These are phyloP conservation scores for Wickerhamiella qilinensis DNA, from an alignment of 805 yeast genomes.

Conservation along the genomic window DNA sequence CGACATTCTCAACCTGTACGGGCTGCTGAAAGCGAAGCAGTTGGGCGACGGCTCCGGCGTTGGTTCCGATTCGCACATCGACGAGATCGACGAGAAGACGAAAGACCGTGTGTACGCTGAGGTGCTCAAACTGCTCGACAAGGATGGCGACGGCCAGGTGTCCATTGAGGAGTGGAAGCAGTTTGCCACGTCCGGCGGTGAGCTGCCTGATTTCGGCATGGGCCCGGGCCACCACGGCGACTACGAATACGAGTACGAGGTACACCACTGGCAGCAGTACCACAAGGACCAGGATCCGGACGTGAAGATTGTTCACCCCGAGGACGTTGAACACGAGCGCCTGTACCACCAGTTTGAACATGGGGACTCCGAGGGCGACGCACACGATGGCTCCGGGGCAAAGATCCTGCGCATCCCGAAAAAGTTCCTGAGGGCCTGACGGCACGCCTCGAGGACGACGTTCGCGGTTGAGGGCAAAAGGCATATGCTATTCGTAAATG, in stretches of 20 bases:
- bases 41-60: constrained; percentile 84
- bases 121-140: constrained; percentile 47
- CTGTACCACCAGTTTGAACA: constrained; percentile 77
- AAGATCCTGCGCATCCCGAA: constrained; percentile 12
- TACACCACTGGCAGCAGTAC: constrained; percentile 77
- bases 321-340: constrained; percentile 76
- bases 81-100: constrained; percentile 38
- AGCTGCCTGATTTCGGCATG: constrained; percentile 79
- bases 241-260: constrained; percentile 84
- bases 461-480: not conserved
- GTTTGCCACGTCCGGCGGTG: constrained; percentile 45
- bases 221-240: constrained; percentile 93
- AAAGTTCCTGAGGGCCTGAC: constrained; percentile 14
- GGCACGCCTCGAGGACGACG: too few relatives aligned
- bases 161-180: constrained; percentile 53
- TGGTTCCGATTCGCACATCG: constrained; percentile 57
- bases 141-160: constrained; percentile 51
- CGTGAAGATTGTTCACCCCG: constrained; percentile 63
- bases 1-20: constrained; percentile 72
- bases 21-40: constrained; percentile 51
- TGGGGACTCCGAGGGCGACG: constrained; percentile 32
- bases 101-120: constrained; percentile 36
- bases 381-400: constrained; percentile 14
- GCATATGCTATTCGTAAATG: not conserved
- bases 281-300: constrained; percentile 60